A percentile compares a stretch with the other conserved stretches of the same genome.
Conservation (phyloP, 2,329 filamentous ascomycete species). For the Xylariaceae sp. region DNA sequence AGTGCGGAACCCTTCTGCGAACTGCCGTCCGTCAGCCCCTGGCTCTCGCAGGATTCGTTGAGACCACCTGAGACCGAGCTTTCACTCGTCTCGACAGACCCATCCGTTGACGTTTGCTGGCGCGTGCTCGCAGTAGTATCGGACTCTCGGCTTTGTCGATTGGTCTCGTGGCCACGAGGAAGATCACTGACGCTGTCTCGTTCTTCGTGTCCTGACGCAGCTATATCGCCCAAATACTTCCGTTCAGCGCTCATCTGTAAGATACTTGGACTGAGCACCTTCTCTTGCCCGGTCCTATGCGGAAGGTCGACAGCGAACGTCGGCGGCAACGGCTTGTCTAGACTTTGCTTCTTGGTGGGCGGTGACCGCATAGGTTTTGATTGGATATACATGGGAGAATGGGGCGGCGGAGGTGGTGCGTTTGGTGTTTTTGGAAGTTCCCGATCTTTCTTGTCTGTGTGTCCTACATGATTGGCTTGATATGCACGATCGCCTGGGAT, state of each 20-base stretch:
- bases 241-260: slow-evolving; percentile 10
- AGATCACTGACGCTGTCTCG: slow-evolving; percentile 14
- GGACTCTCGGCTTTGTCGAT: slow-evolving; percentile 50
- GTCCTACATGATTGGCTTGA: slow-evolving; percentile 15
- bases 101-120: slow-evolving; percentile 45
- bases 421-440: slow-evolving; percentile 30
- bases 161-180: slow-evolving; percentile 23
- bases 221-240: slow-evolving; percentile 10
- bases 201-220: slow-evolving; percentile 12
- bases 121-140: slow-evolving; percentile 47
- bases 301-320: slow-evolving; percentile 16
- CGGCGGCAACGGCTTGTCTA: slow-evolving; percentile 14
- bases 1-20: slow-evolving; percentile 49
- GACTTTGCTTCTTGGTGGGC: slow-evolving; percentile 10
- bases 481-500: slow-evolving; percentile 37
- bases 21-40: slow-evolving; percentile 34
- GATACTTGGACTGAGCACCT: slow-evolving; percentile 9
- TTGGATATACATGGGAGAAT: slow-evolving; percentile 14
- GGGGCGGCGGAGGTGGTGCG: slow-evolving; percentile 32
- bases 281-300: slow-evolving; percentile 19
- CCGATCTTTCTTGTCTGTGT: slow-evolving; percentile 17
- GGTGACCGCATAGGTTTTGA: slow-evolving; percentile 11
- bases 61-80: slow-evolving; percentile 49
- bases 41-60: slow-evolving; percentile 43
- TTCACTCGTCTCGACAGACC: slow-evolving; percentile 51